Conservation (phyloP, 345 rosid genomes). For the Litchi chinensis region DNA sequence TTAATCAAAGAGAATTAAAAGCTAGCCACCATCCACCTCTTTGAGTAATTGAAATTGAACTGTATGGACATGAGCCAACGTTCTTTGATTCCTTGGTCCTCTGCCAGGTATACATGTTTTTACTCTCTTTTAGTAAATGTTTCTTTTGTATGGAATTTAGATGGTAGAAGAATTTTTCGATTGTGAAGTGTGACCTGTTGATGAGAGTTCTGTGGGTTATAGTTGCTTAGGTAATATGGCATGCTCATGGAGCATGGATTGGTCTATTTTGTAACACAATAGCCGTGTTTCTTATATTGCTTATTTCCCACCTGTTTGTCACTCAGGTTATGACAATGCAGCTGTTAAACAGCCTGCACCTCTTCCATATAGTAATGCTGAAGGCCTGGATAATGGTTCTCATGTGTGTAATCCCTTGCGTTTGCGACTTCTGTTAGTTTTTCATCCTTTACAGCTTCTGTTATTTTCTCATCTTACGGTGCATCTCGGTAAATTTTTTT, state of each 20-base stretch:
- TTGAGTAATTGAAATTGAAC: conserved; percentile 7
- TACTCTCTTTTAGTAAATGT: neutral
- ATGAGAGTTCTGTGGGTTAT: conserved; percentile 9
- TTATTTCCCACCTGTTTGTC: conserved; percentile 18
- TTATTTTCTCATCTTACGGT: conserved; percentile 18
- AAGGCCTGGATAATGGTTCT: conserved; percentile 39
- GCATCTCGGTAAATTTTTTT: conserved; percentile 10
- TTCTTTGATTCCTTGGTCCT: neutral
- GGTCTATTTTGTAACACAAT: neutral
- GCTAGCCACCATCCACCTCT: neutral
- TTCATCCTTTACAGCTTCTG: conserved; percentile 15
- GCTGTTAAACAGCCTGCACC: conserved; percentile 37
- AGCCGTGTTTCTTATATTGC: conserved; percentile 18
- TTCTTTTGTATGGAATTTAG: conserved; percentile 4
- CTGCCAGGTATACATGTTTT: neutral
- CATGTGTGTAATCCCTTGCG: conserved; percentile 43
- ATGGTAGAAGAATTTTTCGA: conserved; percentile 6
- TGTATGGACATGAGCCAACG: neutral
- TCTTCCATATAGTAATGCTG: conserved; percentile 34
- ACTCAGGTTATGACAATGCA: conserved; percentile 44
- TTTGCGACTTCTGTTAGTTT: conserved; percentile 15
- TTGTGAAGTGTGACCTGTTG: conserved; percentile 1
- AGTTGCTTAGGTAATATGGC: conserved; percentile 14
- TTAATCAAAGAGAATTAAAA: neutral
- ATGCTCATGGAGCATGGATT: conserved; percentile 13